A percentile compares a stretch with the other conserved stretches of the same genome.
phyloP scores from a whole-genome alignment of 2,329 filamentous ascomycete species.

The Calonectria multiphialidica region DNA sequence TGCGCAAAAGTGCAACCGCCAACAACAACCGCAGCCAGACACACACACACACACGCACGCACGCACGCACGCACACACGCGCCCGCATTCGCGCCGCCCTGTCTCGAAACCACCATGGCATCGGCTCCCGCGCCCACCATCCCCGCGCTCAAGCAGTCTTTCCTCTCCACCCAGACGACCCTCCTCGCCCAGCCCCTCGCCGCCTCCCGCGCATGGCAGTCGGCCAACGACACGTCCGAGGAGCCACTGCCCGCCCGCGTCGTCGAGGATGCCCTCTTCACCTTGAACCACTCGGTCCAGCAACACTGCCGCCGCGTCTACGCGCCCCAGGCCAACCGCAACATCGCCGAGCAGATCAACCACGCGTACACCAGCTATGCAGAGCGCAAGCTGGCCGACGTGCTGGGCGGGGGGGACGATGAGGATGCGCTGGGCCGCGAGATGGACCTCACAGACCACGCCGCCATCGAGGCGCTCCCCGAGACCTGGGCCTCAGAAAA shows the following conservation, averaged over 20 bases:
- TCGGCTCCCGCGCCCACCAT: slow-evolving; percentile 61
- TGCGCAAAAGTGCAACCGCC: background rate
- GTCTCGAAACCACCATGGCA: slow-evolving; percentile 14
- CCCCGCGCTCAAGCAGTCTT: slow-evolving; percentile 72
- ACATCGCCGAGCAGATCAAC: slow-evolving; percentile 81
- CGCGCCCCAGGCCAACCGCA: slow-evolving; percentile 75
- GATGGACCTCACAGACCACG: slow-evolving; percentile 58
- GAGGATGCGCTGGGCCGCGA: slow-evolving; percentile 51
- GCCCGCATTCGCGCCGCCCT: background rate
- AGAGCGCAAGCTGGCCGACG: slow-evolving; percentile 50
- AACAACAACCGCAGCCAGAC: background rate
- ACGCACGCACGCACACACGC: background rate
- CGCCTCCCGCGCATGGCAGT: slow-evolving; percentile 66
- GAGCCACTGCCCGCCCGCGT: slow-evolving; percentile 59
- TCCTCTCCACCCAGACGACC: slow-evolving; percentile 73
- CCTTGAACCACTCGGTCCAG: slow-evolving; percentile 71
- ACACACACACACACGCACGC: background rate
- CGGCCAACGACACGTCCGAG: slow-evolving; percentile 57
- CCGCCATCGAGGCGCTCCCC: slow-evolving; percentile 61
- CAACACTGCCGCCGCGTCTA: slow-evolving; percentile 77
- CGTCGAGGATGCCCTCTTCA: slow-evolving; percentile 68
- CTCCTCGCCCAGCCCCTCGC: slow-evolving; percentile 70
- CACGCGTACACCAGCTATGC: slow-evolving; percentile 67
- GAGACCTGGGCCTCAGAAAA: slow-evolving; percentile 58
- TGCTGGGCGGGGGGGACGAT: slow-evolving; percentile 51